These are phyloP conservation scores for Albizia julibrissin DNA, from an alignment of 306 rosid species.

Conservation along the genomic window DNA sequence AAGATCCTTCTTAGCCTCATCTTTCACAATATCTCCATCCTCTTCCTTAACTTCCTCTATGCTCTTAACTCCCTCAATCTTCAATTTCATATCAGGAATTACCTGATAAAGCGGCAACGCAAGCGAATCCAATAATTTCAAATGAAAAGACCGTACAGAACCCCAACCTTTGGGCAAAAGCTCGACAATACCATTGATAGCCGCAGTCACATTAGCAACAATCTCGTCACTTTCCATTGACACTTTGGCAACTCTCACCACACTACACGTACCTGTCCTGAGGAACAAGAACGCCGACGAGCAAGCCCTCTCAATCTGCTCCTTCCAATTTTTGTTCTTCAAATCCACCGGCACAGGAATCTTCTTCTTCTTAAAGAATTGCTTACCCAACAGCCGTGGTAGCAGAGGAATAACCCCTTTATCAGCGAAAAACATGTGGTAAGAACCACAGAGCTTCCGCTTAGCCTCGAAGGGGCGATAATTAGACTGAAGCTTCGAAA, in stretches of 20 bases:
- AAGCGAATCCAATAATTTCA: slow-evolving; percentile 71
- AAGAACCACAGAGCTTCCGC: slow-evolving; percentile 72
- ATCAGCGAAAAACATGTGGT: slow-evolving; percentile 72
- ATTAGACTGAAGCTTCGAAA: slow-evolving; percentile 71
- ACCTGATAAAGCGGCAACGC: slow-evolving; percentile 72
- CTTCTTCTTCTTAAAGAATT: slow-evolving; percentile 78
- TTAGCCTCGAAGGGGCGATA: slow-evolving; percentile 78
- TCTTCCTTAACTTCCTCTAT: slow-evolving; percentile 13
- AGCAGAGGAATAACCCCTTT: slow-evolving; percentile 56
- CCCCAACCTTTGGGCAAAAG: slow-evolving; percentile 70
- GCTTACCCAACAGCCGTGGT: slow-evolving; percentile 69
- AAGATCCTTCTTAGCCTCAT: slow-evolving; percentile 23
- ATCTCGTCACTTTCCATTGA: slow-evolving; percentile 57
- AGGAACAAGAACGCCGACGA: slow-evolving; percentile 55
- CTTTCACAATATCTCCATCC: background rate
- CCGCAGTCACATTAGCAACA: slow-evolving; percentile 59
- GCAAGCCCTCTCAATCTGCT: slow-evolving; percentile 63
- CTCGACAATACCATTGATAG: slow-evolving; percentile 57
- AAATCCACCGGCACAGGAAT: slow-evolving; percentile 78
- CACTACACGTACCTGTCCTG: slow-evolving; percentile 80
- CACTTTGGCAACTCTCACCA: slow-evolving; percentile 64
- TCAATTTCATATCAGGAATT: slow-evolving; percentile 58
- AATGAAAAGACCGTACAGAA: slow-evolving; percentile 73
- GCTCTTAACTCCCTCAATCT: slow-evolving; percentile 54
- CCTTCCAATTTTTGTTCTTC: slow-evolving; percentile 76